phyloP scores from a whole-genome alignment of 495 filamentous ascomycete genomes.

The Trypethelium eluteriae region DNA sequence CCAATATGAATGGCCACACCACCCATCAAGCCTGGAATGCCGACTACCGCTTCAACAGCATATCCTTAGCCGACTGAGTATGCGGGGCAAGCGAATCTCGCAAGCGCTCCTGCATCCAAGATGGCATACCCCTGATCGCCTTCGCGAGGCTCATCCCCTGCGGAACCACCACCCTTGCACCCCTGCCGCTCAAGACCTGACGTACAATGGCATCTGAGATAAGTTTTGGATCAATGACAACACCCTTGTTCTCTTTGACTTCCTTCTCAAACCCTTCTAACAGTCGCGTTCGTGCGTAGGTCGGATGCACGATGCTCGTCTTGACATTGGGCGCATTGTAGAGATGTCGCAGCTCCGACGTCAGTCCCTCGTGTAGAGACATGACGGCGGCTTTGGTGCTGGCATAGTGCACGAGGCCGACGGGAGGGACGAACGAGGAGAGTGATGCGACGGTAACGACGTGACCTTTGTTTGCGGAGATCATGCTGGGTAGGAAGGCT shows the following conservation, averaged over 20 bases:
- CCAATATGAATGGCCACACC: no score
- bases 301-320: conserved; percentile 35
- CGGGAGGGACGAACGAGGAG: conserved; percentile 45
- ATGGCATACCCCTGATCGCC: conserved; percentile 17
- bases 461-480: conserved; percentile 53
- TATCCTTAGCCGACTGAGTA: neutral
- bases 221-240: conserved; percentile 22
- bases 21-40: no score
- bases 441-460: conserved; percentile 50
- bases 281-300: conserved; percentile 30
- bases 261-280: conserved; percentile 18
- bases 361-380: conserved; percentile 44
- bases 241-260: conserved; percentile 14
- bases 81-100: neutral
- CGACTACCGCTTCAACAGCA: neutral
- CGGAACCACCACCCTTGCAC: conserved; percentile 25
- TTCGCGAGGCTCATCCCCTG: neutral
- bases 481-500: conserved; percentile 56
- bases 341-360: conserved; percentile 30
- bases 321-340: conserved; percentile 32
- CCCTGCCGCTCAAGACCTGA: conserved; percentile 25
- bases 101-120: conserved; percentile 22
- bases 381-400: conserved; percentile 51
- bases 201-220: conserved; percentile 27
- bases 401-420: conserved; percentile 48